Percentiles rank a stretch among this genome's conserved stretches.
Conservation (phyloP, 345 rosid species). For the Salix caprea region DNA sequence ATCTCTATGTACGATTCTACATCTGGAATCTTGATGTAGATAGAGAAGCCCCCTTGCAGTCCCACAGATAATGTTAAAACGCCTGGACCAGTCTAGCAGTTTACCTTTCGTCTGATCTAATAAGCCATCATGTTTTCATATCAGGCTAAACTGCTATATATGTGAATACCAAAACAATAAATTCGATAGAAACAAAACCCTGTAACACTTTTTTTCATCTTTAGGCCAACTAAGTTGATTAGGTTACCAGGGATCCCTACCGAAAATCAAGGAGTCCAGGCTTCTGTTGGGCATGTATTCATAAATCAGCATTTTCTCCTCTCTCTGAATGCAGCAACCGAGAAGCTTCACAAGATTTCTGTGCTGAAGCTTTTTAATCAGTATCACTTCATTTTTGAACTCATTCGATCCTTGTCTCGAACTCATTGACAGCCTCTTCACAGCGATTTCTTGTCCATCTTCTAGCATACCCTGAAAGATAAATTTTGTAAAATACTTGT, state of each 20-base stretch:
- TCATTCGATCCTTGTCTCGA: constrained; percentile 12
- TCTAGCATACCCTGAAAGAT: not conserved
- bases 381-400: constrained; percentile 1
- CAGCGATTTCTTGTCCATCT: constrained; percentile 15
- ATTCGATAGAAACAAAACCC: not conserved
- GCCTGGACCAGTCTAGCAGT: constrained; percentile 7
- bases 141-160: not conserved
- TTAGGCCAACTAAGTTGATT: not conserved
- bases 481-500: not conserved
- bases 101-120: constrained; percentile 4
- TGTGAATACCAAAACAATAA: not conserved
- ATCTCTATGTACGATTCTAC: constrained; percentile 15
- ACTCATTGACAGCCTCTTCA: constrained; percentile 9
- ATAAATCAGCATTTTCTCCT: constrained; percentile 31
- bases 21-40: constrained; percentile 19
- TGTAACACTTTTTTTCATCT: not conserved
- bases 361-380: constrained; percentile 5
- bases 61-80: constrained; percentile 2
- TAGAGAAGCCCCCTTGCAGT: constrained; percentile 12
- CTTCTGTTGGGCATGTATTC: constrained; percentile 35
- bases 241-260: not conserved
- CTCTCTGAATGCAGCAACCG: constrained; percentile 30
- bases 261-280: constrained; percentile 26
- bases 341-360: constrained; percentile 14
- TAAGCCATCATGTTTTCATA: not conserved